Evolutionary conservation across 768 basidiomycete genomes (phyloP), one percentile per base, ranked within the genome.

Genomic region (Mycena olivaceomarginata): DNA sequence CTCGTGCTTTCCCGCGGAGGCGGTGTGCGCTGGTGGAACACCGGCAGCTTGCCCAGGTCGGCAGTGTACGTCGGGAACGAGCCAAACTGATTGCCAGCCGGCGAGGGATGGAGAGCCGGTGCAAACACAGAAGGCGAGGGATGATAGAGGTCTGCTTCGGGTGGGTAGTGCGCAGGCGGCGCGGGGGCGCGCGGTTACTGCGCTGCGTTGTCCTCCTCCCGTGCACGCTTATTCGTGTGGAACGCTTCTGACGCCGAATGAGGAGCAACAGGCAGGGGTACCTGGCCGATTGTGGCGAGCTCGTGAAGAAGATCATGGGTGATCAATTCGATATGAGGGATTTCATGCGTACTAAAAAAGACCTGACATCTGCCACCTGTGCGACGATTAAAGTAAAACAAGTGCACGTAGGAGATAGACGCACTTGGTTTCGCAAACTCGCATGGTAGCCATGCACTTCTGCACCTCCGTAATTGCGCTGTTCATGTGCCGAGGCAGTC

Each of bases 371-470:
- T 75, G 77, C 77, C 77, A 78, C 20, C 74, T 75, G 18, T 10
- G 15, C 4, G 5, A 40, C 16, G 2, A 10, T 25, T 59, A 39
- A 63, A n/a, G 41, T 25, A 2, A 6, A n/a, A 1, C 9, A 1
- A 22, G 31, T 56, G 8, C 11, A 56, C 1, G 0, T 18, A 31
- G 5, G 2, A 10, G n/a, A 25, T 22, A 10, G 8, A 41, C 67
- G 62, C 37, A 66, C 76, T 74, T 67, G 40, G 68, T n/a, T 60
- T 77, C 75, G 31, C 74, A 73, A 1, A 70, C 63, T 2, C 84
- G 82, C 31, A 88, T 82, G 1, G 83, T 84, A 4, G 83, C 80
- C 77, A 89, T 84, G 77, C 88, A 89, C 67, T 84, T 84, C 71
- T 86, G 82, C 39, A 90, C 87, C 77, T 90, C 89, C 11, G 45